Evolutionary conservation across 192 early-diverging fungal species (phyloP).

Genomic region (Mortierella claussenii): DNA sequence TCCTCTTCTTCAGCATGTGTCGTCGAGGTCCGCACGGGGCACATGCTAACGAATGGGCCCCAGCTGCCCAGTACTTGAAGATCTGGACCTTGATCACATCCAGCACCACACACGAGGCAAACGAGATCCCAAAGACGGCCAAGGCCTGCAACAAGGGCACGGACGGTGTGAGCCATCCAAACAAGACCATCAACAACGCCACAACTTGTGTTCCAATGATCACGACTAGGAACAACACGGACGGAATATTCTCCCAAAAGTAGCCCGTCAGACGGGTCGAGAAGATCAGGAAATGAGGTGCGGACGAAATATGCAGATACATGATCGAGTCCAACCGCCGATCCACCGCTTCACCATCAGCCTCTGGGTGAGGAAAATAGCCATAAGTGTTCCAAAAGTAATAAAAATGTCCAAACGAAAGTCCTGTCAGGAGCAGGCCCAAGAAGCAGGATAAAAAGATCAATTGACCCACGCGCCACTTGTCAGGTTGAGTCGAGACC

Average conservation of each 20-base stretch:
- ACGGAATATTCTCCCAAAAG: constrained; percentile 87
- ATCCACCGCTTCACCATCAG: constrained; percentile 29
- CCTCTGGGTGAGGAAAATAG: constrained; percentile 30
- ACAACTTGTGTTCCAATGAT: constrained; percentile 91
- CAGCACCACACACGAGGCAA: constrained; percentile 81
- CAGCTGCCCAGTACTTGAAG: constrained; percentile 88
- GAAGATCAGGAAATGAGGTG: constrained; percentile 93
- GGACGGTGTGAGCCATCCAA: constrained; percentile 61
- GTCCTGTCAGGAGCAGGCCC: constrained; percentile 74
- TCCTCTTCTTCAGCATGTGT: constrained; percentile 29
- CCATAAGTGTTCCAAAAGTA: constrained; percentile 72
- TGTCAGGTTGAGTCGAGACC: constrained; percentile 89
- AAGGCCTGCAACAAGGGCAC: constrained; percentile 81
- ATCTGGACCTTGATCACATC: constrained; percentile 92
- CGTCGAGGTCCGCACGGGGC: constrained; percentile 17
- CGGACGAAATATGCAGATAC: constrained; percentile 90
- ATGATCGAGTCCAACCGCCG: constrained; percentile 83
- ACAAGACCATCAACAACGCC: constrained; percentile 81
- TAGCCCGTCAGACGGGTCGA: constrained; percentile 85
- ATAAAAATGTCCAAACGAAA: constrained; percentile 88
- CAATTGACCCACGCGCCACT: constrained; percentile 93
- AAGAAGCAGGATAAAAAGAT: constrained; percentile 83
- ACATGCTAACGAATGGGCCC: constrained; percentile 28
- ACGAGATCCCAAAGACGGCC: constrained; percentile 80
- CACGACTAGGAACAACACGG: constrained; percentile 76